Evolutionary conservation across 352 stramenopile species (phyloP), one percentile per base, ranked within the genome.

Genomic region (Globisporangium polare): DNA sequence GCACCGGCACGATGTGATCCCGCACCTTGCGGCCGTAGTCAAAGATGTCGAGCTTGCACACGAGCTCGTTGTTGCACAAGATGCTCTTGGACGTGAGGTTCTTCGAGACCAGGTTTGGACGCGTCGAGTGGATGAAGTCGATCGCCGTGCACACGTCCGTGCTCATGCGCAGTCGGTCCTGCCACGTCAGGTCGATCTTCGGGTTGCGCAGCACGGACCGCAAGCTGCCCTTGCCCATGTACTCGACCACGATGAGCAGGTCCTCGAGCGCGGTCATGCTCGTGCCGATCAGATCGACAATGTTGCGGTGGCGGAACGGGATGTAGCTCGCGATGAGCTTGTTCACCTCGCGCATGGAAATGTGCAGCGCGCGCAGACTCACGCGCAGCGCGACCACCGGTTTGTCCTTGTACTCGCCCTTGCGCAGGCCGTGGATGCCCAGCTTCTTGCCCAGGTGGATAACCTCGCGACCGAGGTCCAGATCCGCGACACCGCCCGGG

Each of bases 41-140:
- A 55, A 93, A 87, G 18, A 90, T 76, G 53, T 93, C 81, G 13
- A 93, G 63, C 61, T 93, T 93, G 58, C 81, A 91, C 41, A 72
- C 80, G n/a, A 88, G 61, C 5, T 87, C 69, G 5, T 58, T 67
- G 42, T 78, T 72, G 54, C 79, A 74, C 13, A 93, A 63, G 47
- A 90, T 75, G 54, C 74, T 90, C 46, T 71, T 82, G n/a, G 66
- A 67, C 15, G 79, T 87, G 26, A 92, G 29, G 33, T 84, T 84
- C 15, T 74, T 70, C 20, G 74, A 79, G 22, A 89, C 54, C 15
- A 72, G 65, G 5, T 59, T 61, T 17, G 67, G 62, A 3, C 73
- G 65, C 15, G 66, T 52, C 0, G 76, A 85, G 39, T 83, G 78
- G 17, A 89, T 52, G 43, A 87, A 90, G 13, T 66, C 64, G 18